These are phyloP conservation scores for Pythium chondricola DNA, from an alignment of 352 stramenopile genomes.

Conservation along the genomic window DNA sequence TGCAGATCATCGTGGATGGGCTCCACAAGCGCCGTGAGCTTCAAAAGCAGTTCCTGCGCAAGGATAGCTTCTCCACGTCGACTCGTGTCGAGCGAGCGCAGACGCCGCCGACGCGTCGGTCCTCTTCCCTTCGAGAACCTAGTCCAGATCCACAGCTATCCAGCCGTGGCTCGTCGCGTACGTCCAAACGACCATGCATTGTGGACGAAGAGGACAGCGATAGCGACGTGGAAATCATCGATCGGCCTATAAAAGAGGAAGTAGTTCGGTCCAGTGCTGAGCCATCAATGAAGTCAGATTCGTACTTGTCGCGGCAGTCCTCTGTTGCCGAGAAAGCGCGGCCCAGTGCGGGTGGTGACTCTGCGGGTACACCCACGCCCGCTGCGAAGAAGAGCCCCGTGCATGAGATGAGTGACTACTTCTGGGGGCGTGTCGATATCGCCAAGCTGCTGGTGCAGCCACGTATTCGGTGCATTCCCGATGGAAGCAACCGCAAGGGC, in stretches of 20 bases:
- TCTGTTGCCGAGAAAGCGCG: no score
- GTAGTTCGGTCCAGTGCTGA: conserved; percentile 5
- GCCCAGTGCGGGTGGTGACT: no score
- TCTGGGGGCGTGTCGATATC: conserved; percentile 60
- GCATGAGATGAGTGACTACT: conserved; percentile 54
- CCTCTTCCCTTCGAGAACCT: not conserved
- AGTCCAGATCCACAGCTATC: conserved; percentile 13
- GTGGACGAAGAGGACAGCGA: conserved; percentile 60
- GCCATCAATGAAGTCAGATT: not conserved
- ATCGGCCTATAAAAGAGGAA: conserved; percentile 18
- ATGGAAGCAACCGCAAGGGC: conserved; percentile 61
- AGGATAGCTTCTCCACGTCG: conserved; percentile 8
- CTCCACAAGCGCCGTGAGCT: conserved; percentile 52
- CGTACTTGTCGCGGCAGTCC: conserved; percentile 2
- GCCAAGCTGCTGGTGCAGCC: conserved; percentile 69
- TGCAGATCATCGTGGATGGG: conserved; percentile 54
- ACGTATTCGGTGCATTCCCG: conserved; percentile 47
- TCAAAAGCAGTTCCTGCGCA: conserved; percentile 24
- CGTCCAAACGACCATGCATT: conserved; percentile 51
- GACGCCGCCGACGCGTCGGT: not conserved
- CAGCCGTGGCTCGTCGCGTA: conserved; percentile 13
- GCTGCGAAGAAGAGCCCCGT: conserved; percentile 14
- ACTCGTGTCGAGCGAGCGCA: not conserved
- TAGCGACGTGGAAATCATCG: conserved; percentile 40
- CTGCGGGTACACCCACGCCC: not conserved